phyloP scores from a whole-genome alignment of 176 grass and related monocot species.

The Echinochloa phyllopogon region DNA sequence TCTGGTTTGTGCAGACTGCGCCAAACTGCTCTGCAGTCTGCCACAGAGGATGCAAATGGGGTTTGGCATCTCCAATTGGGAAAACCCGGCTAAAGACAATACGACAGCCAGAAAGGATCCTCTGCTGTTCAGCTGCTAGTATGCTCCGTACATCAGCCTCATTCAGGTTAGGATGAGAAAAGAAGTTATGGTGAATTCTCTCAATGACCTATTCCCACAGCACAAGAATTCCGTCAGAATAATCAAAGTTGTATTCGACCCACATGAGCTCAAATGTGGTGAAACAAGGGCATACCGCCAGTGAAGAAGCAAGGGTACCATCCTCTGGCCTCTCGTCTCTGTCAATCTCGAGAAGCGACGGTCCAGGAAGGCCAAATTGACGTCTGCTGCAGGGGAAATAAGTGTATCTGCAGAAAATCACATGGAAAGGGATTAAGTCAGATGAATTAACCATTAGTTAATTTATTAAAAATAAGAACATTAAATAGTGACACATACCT shows the following conservation, averaged over 20 bases:
- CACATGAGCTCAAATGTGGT: background rate
- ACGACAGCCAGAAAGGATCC: conserved; percentile 79
- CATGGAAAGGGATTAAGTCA: conserved; percentile 17
- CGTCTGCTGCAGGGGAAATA: conserved; percentile 97
- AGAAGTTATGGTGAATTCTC: conserved; percentile 76
- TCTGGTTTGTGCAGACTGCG: conserved; percentile 75
- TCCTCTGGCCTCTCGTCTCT: conserved; percentile 88
- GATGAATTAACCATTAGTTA: conserved; percentile 9
- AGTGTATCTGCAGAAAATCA: conserved; percentile 72
- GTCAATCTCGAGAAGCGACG: conserved; percentile 92
- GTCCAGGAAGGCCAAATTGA: conserved; percentile 93
- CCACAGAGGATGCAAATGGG: conserved; percentile 87
- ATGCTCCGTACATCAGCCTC: conserved; percentile 92
- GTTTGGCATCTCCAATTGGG: conserved; percentile 77
- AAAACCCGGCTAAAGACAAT: conserved; percentile 96
- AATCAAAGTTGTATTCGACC: conserved; percentile 21
- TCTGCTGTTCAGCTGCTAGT: conserved; percentile 85
- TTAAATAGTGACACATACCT: conserved; percentile 56
- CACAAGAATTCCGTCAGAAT: conserved; percentile 24
- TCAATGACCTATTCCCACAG: conserved; percentile 83
- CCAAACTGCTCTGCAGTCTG: conserved; percentile 96
- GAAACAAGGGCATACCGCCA: conserved; percentile 59
- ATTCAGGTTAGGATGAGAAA: conserved; percentile 75
- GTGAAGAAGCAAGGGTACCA: conserved; percentile 88
- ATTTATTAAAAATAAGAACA: conserved; percentile 19